phyloP scores from a whole-genome alignment of 139 green algal genomes.

The Coccomyxa sp. region DNA sequence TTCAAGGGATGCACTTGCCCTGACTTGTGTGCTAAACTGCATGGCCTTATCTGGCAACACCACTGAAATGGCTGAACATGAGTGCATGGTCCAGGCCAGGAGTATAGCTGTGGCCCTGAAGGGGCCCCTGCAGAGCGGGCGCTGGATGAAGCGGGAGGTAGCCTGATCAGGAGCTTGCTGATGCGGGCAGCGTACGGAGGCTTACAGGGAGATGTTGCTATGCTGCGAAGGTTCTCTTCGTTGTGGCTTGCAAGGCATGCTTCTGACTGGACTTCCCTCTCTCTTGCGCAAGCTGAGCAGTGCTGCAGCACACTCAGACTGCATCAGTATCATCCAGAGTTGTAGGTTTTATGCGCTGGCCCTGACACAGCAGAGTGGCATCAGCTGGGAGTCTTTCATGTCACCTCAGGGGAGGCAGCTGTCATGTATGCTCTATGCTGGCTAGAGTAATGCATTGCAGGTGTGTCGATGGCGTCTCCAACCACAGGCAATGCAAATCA shows the following conservation, averaged over 20 bases:
- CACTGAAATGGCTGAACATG: too few species aligned
- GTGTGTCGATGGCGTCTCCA: background rate
- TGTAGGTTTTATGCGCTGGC: background rate
- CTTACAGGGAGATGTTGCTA: slow-evolving; percentile 41
- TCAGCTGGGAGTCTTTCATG: background rate
- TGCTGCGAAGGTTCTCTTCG: slow-evolving; percentile 36
- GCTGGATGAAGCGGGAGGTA: slow-evolving; percentile 11
- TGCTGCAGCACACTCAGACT: background rate
- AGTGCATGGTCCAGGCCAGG: too few species aligned
- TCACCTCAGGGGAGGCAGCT: background rate
- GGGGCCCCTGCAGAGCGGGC: too few species aligned
- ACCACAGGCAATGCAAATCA: background rate
- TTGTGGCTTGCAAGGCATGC: slow-evolving; percentile 24
- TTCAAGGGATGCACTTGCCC: too few species aligned
- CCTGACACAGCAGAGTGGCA: background rate
- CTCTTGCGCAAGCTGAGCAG: background rate
- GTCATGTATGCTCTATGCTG: background rate
- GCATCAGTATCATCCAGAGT: background rate
- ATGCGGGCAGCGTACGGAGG: slow-evolving; percentile 46
- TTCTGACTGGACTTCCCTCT: background rate
- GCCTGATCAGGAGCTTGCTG: slow-evolving; percentile 40
- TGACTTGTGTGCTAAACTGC: too few species aligned
- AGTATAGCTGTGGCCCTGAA: too few species aligned
- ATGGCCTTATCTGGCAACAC: too few species aligned
- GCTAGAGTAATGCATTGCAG: background rate